Evolutionary conservation across 2,329 filamentous ascomycete species (phyloP).

Genomic region (Pseudogymnoascus sp.): DNA sequence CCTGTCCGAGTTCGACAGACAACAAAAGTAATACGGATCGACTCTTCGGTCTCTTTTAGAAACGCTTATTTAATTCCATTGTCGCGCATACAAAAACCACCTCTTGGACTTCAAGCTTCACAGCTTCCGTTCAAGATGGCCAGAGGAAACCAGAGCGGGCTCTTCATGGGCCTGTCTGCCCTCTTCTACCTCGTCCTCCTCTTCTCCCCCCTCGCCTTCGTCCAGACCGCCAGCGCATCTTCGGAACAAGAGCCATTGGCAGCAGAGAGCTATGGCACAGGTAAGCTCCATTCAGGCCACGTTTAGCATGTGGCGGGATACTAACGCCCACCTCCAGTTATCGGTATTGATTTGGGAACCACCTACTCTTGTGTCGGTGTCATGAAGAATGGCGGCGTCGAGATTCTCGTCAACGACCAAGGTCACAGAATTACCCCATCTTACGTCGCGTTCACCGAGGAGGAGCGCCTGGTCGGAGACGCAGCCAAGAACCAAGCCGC

Average conservation of each 20-base stretch:
- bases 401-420: slow-evolving; percentile 94
- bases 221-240: slow-evolving; percentile 63
- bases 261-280: slow-evolving; percentile 69
- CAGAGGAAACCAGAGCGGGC: slow-evolving; percentile 54
- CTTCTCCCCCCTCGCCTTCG: slow-evolving; percentile 78
- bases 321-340: slow-evolving; percentile 44
- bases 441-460: slow-evolving; percentile 93
- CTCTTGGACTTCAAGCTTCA: slow-evolving; percentile 3
- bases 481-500: slow-evolving; percentile 94
- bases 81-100: background rate
- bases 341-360: slow-evolving; percentile 92
- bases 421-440: slow-evolving; percentile 94
- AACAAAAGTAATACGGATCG: background rate
- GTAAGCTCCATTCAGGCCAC: slow-evolving; percentile 27
- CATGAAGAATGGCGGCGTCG: slow-evolving; percentile 91
- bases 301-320: background rate
- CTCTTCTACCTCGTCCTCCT: slow-evolving; percentile 87
- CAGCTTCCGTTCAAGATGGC: slow-evolving; percentile 39
- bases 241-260: slow-evolving; percentile 57
- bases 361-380: slow-evolving; percentile 88
- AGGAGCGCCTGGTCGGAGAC: slow-evolving; percentile 94
- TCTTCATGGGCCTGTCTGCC: slow-evolving; percentile 76
- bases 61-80: slow-evolving; percentile 2
- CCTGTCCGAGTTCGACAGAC: slow-evolving; percentile 1
- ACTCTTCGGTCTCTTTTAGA: background rate